phyloP scores from a whole-genome alignment of 345 rosid species.

The Salix brachista region DNA sequence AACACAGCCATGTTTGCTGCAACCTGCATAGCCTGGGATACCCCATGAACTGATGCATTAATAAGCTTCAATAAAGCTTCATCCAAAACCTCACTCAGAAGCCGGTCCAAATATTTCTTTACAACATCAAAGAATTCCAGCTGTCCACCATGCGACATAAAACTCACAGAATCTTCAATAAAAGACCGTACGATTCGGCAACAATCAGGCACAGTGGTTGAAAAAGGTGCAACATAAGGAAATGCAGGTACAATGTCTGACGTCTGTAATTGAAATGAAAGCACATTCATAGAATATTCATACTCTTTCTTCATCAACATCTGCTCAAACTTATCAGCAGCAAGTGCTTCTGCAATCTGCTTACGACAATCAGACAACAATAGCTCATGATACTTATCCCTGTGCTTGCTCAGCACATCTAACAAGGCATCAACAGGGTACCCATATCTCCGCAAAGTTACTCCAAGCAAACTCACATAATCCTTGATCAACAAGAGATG shows the following conservation, averaged over 20 bases:
- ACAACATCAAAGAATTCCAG: constrained; percentile 87
- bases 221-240: constrained; percentile 90
- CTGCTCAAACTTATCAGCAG: constrained; percentile 97
- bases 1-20: constrained; percentile 97
- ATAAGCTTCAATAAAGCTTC: constrained; percentile 80
- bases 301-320: constrained; percentile 98
- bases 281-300: constrained; percentile 95
- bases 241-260: constrained; percentile 86
- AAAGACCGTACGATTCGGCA: constrained; percentile 93
- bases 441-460: constrained; percentile 81
- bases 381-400: constrained; percentile 91
- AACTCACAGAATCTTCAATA: constrained; percentile 92
- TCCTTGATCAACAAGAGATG: constrained; percentile 91
- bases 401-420: constrained; percentile 87
- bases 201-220: constrained; percentile 91
- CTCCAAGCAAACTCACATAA: constrained; percentile 93
- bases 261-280: constrained; percentile 89
- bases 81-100: constrained; percentile 77
- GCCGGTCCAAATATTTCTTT: constrained; percentile 88
- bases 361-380: constrained; percentile 89
- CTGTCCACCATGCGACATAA: constrained; percentile 94
- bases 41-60: constrained; percentile 72
- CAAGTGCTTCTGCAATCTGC: constrained; percentile 82
- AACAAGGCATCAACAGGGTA: constrained; percentile 82
- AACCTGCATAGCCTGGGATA: constrained; percentile 93